Percentiles rank a stretch among this genome's conserved stretches.
Evolutionary conservation across 495 filamentous ascomycete species (phyloP).

Genomic region (Penicillium simplicissimum): DNA sequence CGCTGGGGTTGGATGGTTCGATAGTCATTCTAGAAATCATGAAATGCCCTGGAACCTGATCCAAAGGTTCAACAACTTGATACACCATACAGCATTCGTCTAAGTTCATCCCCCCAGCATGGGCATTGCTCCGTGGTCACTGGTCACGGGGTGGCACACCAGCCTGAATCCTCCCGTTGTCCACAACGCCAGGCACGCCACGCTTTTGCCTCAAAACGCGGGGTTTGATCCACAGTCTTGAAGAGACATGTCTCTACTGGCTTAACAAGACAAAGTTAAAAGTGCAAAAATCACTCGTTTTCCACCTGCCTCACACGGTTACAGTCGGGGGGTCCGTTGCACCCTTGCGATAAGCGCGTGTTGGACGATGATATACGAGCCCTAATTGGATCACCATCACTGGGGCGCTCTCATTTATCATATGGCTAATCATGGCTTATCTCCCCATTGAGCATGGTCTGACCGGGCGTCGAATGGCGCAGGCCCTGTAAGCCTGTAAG

Average conservation of each 20-base stretch:
- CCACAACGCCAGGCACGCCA: constrained; percentile 1
- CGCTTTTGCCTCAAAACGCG: constrained; percentile 4
- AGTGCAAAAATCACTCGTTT: background rate
- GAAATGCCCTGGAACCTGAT: background rate
- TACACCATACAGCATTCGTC: background rate
- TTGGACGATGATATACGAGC: background rate
- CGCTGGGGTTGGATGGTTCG: background rate
- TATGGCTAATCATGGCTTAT: background rate
- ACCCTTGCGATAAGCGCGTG: constrained; percentile 7
- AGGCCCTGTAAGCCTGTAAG: constrained; percentile 3
- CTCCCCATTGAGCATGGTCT: constrained; percentile 7
- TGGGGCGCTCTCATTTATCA: constrained; percentile 2
- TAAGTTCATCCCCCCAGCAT: background rate
- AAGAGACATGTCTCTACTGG: background rate
- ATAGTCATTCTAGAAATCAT: background rate
- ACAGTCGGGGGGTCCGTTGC: background rate
- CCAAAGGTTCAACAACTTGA: background rate
- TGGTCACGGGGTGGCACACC: background rate
- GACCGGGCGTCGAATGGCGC: constrained; percentile 6
- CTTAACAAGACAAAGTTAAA: background rate
- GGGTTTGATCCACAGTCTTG: background rate
- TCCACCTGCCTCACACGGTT: background rate
- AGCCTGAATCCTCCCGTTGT: background rate
- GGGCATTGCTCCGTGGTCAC: background rate
- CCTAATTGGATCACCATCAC: constrained; percentile 3